Evolutionary conservation across 208 protist species (phyloP), one percentile per base, ranked within the genome.

Genomic region (Leishmania martiniquensis): DNA sequence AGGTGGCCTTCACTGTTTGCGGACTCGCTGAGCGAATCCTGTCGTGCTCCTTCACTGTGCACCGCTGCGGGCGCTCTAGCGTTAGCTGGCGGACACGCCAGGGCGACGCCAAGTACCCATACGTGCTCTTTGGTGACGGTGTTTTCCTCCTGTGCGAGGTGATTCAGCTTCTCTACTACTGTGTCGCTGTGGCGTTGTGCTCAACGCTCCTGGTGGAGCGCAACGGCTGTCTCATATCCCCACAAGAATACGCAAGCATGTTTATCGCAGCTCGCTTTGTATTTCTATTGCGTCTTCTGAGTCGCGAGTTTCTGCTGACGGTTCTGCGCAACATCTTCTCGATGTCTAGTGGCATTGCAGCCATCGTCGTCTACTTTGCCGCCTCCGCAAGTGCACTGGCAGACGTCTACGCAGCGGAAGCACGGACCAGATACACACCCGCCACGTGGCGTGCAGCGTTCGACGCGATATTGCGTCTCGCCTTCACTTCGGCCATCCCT

Each of bases 251-350:
- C 76, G 84, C 91, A 9, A 82, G 86, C 15, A 91, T 78, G 70
- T 91, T 96, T 69, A 82, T 96, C 52, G 90, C 89, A 5, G 44
- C 91, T 34, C 89, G 91, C 47, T 93, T 92, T 72, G 66, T 85
- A 15, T 85, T 96, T 62, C 49, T 96, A 29, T 80, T 96, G 34
- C 89, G 88, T 39, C 67, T 94, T 32, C 77, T 94, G 44, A 87
- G 88, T 17, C 83, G 89, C 7, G 87, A 88, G 78, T 89, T 90
- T 78, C 47, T 89, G 20, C 77, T 94, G 44, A 76, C 81, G 44
- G 44, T 96, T 47, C 68, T 86, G 39, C 22, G 75, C 42, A 74
- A 83, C 6, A 74, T 76, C 1, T 57, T 82, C 0, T 72, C 87
- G 0, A 78, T 93, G 10, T 49, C 82, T 4, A 87, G 81, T 69